These are phyloP conservation scores for Stagonosporopsis chrysanthemi DNA, from an alignment of 2,329 filamentous ascomycete species.

Conservation along the genomic window DNA sequence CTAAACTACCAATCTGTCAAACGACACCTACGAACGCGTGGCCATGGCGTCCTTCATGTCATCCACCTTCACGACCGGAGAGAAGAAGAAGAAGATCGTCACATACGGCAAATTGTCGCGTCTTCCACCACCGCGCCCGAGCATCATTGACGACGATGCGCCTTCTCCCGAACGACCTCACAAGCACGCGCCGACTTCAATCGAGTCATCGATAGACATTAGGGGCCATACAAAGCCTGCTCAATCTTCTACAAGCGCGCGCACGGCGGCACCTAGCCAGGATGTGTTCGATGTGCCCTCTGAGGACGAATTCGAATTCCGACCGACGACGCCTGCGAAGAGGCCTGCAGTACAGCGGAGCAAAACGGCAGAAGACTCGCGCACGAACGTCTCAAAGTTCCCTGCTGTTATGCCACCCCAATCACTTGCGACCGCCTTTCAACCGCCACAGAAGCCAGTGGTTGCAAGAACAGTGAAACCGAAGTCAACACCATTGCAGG, in stretches of 20 bases:
- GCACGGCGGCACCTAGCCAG: constrained; percentile 16
- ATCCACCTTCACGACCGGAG: constrained; percentile 38
- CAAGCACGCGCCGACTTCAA: constrained; percentile 25
- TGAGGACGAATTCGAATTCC: constrained; percentile 37
- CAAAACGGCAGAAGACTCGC: constrained; percentile 18
- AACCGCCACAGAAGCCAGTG: constrained; percentile 22
- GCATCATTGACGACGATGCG: constrained; percentile 22
- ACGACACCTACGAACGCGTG: constrained; percentile 13
- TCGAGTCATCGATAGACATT: constrained; percentile 8
- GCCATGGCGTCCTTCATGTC: constrained; percentile 39
- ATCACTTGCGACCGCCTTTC: constrained; percentile 9
- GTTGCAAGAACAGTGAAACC: constrained; percentile 9
- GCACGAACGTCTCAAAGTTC: constrained; percentile 20
- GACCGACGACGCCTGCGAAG: constrained; percentile 22
- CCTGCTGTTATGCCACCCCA: constrained; percentile 3
- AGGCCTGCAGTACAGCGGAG: constrained; percentile 23
- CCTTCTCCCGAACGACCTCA: constrained; percentile 46
- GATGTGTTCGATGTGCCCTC: constrained; percentile 56
- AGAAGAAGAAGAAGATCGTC: constrained; percentile 48
- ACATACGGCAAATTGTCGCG: constrained; percentile 51
- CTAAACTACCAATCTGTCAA: constrained; percentile 18
- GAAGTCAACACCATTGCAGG: constrained; percentile 15
- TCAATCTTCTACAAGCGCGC: constrained; percentile 6
- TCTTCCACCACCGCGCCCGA: constrained; percentile 26
- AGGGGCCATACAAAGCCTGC: constrained; percentile 13